Conservation (phyloP, 371 early-diverging fungal genomes). For the Mucor piriformis region DNA sequence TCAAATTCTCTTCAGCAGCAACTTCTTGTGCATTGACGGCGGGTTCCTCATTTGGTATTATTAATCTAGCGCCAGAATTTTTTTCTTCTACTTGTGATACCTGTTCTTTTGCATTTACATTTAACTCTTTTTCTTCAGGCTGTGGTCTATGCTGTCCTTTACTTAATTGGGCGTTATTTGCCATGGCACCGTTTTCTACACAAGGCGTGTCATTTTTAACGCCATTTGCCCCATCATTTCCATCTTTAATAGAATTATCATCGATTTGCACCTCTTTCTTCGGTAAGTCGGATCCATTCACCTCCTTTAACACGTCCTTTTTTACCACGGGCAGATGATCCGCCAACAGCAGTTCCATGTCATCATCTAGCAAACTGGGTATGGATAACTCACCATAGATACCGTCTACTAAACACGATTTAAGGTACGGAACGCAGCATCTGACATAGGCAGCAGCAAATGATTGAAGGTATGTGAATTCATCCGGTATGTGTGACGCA, state of each 20-base stretch:
- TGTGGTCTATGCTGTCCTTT: background rate
- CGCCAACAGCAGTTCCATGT: constrained; percentile 29
- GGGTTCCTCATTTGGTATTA: background rate
- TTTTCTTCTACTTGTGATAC: background rate
- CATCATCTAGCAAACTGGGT: constrained; percentile 12
- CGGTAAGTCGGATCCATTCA: too few species aligned
- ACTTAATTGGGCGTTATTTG: background rate
- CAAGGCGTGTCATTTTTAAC: too few species aligned
- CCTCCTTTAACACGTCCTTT: constrained; percentile 9
- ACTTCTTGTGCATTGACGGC: too few species aligned
- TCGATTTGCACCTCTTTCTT: too few species aligned
- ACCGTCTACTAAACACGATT: background rate
- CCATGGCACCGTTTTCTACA: too few species aligned
- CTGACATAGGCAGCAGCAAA: constrained; percentile 46
- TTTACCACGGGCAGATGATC: constrained; percentile 25
- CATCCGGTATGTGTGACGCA: constrained; percentile 25
- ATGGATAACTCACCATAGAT: constrained; percentile 15
- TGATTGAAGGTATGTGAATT: constrained; percentile 26
- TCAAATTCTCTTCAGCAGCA: too few species aligned
- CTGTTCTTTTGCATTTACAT: background rate
- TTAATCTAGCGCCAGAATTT: background rate
- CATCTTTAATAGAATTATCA: too few species aligned
- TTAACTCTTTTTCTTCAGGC: background rate
- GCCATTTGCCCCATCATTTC: too few species aligned
- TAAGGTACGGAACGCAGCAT: constrained; percentile 49